These are phyloP conservation scores for Conringia planisiliqua DNA, from an alignment of 345 rosid species.

Conservation along the genomic window DNA sequence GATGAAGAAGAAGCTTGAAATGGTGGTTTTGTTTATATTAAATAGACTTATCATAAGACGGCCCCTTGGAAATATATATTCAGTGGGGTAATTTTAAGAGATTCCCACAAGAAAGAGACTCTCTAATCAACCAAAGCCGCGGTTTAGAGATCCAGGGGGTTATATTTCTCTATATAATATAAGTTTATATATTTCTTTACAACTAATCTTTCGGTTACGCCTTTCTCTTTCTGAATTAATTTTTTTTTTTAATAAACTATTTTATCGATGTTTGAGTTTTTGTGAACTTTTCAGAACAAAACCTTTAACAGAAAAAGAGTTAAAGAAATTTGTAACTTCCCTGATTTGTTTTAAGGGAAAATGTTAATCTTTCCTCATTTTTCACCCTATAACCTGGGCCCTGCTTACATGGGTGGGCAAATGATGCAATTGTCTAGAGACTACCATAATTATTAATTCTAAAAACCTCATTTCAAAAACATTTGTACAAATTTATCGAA, in stretches of 20 bases:
- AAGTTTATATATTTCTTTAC: background rate
- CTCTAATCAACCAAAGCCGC: background rate
- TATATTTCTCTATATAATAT: background rate
- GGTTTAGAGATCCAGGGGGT: background rate
- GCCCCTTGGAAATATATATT: conserved; percentile 15
- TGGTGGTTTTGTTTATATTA: background rate
- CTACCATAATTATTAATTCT: background rate
- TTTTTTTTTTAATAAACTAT: too few relatives aligned
- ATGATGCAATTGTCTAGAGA: conserved; percentile 8
- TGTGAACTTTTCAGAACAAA: background rate
- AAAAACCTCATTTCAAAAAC: background rate
- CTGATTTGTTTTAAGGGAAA: background rate
- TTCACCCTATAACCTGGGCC: background rate
- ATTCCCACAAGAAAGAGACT: conserved; percentile 10
- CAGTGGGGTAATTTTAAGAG: background rate
- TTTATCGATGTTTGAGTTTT: background rate
- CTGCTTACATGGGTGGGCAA: background rate
- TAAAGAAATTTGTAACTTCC: background rate
- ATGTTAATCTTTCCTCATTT: background rate
- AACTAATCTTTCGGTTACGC: background rate
- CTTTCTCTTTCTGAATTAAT: background rate
- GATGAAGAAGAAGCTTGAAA: background rate
- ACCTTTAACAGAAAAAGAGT: background rate
- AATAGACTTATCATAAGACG: too few relatives aligned
- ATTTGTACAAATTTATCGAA: background rate